Evolutionary conservation across 2,329 filamentous ascomycete species (phyloP).

Genomic region (Exophiala aquamarina): DNA sequence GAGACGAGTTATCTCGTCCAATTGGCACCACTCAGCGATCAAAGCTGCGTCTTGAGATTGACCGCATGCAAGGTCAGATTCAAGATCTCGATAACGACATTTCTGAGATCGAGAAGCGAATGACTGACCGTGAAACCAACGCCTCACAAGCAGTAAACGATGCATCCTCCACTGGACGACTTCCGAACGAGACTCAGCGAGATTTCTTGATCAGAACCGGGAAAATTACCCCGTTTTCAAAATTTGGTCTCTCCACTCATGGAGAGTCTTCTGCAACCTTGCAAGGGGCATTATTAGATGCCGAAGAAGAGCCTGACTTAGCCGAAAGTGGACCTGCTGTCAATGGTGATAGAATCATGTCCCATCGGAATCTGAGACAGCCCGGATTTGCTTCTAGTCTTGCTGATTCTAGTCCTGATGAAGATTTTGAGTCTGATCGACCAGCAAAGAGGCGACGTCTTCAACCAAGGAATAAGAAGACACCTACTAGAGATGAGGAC

Average conservation of each 20-base stretch:
- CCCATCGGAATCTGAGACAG: slow-evolving; percentile 70
- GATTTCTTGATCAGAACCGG: slow-evolving; percentile 93
- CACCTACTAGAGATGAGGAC: slow-evolving; percentile 35
- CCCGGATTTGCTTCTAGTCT: slow-evolving; percentile 67
- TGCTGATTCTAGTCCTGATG: slow-evolving; percentile 24
- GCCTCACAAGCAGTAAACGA: slow-evolving; percentile 45
- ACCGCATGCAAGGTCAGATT: slow-evolving; percentile 57
- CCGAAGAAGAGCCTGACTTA: slow-evolving; percentile 66
- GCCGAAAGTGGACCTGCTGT: slow-evolving; percentile 44
- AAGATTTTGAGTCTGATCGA: slow-evolving; percentile 21
- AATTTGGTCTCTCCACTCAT: slow-evolving; percentile 62
- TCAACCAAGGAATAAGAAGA: slow-evolving; percentile 29
- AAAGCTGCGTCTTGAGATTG: slow-evolving; percentile 26
- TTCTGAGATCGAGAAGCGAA: slow-evolving; percentile 75
- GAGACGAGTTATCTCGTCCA: slow-evolving; percentile 57
- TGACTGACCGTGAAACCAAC: slow-evolving; percentile 66
- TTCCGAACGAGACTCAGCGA: slow-evolving; percentile 78
- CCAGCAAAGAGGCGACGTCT: slow-evolving; percentile 39
- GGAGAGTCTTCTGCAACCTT: slow-evolving; percentile 67
- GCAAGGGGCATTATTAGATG: slow-evolving; percentile 75
- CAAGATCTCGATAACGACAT: slow-evolving; percentile 70
- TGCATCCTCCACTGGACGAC: slow-evolving; percentile 48
- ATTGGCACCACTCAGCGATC: slow-evolving; percentile 50
- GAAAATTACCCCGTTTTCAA: slow-evolving; percentile 95
- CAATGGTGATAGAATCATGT: slow-evolving; percentile 48